These are phyloP conservation scores for Hortaea werneckii DNA, from an alignment of 2,329 filamentous ascomycete genomes.

Conservation along the genomic window DNA sequence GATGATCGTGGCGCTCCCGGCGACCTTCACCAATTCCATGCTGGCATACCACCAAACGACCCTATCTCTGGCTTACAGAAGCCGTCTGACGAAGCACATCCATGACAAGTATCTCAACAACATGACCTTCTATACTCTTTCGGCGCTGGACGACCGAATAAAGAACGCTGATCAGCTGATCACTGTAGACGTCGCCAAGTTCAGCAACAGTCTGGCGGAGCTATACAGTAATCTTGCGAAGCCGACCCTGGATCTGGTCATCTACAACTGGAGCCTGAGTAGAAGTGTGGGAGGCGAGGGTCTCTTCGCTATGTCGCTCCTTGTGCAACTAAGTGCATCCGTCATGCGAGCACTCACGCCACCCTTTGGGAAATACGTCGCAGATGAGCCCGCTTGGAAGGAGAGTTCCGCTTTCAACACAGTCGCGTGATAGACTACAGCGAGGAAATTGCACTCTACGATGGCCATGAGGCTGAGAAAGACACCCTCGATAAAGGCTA, in stretches of 20 bases:
- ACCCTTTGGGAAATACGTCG: slow-evolving; percentile 94
- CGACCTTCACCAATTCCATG: slow-evolving; percentile 96
- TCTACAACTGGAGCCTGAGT: slow-evolving; percentile 91
- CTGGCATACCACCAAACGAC: slow-evolving; percentile 96
- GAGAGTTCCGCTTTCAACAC: slow-evolving; percentile 93
- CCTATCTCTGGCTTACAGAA: slow-evolving; percentile 83
- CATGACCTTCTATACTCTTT: slow-evolving; percentile 95
- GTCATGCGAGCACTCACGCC: slow-evolving; percentile 91
- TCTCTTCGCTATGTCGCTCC: slow-evolving; percentile 84
- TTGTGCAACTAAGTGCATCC: slow-evolving; percentile 86
- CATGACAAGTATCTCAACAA: slow-evolving; percentile 95
- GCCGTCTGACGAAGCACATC: slow-evolving; percentile 84
- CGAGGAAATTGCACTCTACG: slow-evolving; percentile 88
- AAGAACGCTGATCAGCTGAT: slow-evolving; percentile 98
- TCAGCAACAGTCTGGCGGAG: slow-evolving; percentile 89
- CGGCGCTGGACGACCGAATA: slow-evolving; percentile 89
- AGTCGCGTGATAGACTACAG: slow-evolving; percentile 90
- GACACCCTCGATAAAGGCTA: slow-evolving; percentile 97
- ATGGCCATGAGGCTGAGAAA: slow-evolving; percentile 87
- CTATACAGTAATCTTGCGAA: slow-evolving; percentile 95
- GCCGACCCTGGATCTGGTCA: slow-evolving; percentile 85
- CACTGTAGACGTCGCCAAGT: slow-evolving; percentile 90
- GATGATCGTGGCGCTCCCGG: slow-evolving; percentile 94
- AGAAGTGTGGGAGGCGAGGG: slow-evolving; percentile 94
- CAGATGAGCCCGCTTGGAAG: slow-evolving; percentile 85